A percentile compares a stretch with the other conserved stretches of the same genome.
Evolutionary conservation across 805 yeast species (phyloP).

Genomic region (Candida verbasci): DNA sequence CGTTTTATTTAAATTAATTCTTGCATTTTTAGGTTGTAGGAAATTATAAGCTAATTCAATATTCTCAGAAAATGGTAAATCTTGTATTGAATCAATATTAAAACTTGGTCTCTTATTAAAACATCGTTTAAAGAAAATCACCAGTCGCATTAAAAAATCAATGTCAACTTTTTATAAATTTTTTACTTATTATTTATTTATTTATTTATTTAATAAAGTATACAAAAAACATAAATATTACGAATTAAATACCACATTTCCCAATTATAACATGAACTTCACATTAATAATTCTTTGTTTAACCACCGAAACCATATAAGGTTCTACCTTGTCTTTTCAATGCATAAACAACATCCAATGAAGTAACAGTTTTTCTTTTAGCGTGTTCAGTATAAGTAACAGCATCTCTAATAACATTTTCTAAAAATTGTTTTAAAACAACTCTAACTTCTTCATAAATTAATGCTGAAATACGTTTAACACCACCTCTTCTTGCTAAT

Average conservation of each 20-base stretch:
- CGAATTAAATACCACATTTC: constrained; percentile 3
- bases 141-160: neutral
- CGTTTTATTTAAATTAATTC: constrained; percentile 5
- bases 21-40: neutral
- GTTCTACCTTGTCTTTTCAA: constrained; percentile 99
- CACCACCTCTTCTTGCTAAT: constrained; percentile 99
- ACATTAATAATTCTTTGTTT: constrained; percentile 26
- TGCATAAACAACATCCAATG: constrained; percentile 97
- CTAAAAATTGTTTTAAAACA: constrained; percentile 92
- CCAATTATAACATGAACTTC: neutral
- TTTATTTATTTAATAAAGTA: neutral
- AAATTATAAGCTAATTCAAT: constrained; percentile 1
- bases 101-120: neutral
- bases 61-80: constrained; percentile 2
- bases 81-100: constrained; percentile 2
- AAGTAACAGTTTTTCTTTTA: constrained; percentile 99
- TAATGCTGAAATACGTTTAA: constrained; percentile 98
- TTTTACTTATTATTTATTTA: too few species aligned
- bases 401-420: constrained; percentile 97
- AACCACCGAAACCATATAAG: constrained; percentile 99
- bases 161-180: too few species aligned
- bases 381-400: constrained; percentile 99
- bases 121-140: neutral
- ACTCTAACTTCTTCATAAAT: constrained; percentile 99
- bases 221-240: constrained; percentile 2